Evolutionary conservation across 495 filamentous ascomycete species (phyloP), one percentile per base, ranked within the genome.

Genomic region (Talaromyces proteolyticus): DNA sequence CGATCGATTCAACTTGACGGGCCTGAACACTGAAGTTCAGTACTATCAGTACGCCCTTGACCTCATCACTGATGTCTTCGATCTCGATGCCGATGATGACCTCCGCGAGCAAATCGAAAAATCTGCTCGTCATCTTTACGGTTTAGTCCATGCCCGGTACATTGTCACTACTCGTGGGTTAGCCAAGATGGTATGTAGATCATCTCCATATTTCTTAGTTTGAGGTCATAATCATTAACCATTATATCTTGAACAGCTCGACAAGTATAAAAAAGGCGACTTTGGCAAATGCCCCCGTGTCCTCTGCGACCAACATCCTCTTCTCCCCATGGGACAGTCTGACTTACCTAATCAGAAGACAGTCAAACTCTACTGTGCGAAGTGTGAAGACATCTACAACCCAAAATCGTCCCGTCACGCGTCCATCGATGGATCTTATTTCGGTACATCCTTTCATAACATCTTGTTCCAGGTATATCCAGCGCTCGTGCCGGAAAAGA

Each of bases 1-100:
- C 44, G 93, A 99, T 65, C 86, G 93, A 37, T 99, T 99, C 77
- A 99, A 99, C 66, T 76, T 99, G 25, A 99, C 93, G 10, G 93
- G 92, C 38, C 80, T 99, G 25, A 96, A 97, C 66, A 89, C 90
- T 25, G 93, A 99, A 64, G 93, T 99, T 4, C 86, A 93, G 52
- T 95, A 97, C 75, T 99, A 99, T 62, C 92, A 99, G 65, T 94
- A 97, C 79, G 94, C 93, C 10, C 80, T 99, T 22, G 93, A 99
- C 62, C 80, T 99, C n/a, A 88, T 99, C 44, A 99, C 94, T n/a
- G 93, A 99, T 61, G 92, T 97, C 40, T 99, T 99, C 66, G 93
- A 99, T 59, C 85, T 97, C 59, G 93, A 99, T 67, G 96, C 93
- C 65, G 91, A 97, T 61, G 94, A 97, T 65, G 93, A 97, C 44